phyloP scores from a whole-genome alignment of 1,284 basidiomycete species.

The Naganishia albida region DNA sequence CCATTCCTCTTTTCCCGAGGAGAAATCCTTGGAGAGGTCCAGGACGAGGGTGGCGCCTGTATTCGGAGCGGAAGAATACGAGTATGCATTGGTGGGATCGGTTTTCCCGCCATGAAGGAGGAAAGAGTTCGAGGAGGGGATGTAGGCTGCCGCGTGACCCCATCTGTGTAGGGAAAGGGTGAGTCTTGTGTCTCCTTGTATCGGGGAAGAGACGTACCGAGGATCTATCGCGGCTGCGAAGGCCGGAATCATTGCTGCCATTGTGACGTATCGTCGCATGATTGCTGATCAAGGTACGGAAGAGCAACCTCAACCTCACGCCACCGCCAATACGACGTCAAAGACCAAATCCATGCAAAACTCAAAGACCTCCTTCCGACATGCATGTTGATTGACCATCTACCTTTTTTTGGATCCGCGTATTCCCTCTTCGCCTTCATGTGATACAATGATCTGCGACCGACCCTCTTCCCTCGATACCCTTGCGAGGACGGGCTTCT shows the following conservation, averaged over 20 bases:
- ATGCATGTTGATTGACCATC: conserved; percentile 15
- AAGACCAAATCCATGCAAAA: too few relatives aligned
- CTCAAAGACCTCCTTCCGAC: conserved; percentile 11
- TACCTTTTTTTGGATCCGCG: conserved; percentile 10
- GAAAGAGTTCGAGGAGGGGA: conserved; percentile 60
- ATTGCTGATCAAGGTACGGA: too few relatives aligned
- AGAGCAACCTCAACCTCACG: too few relatives aligned
- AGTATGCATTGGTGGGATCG: conserved; percentile 66
- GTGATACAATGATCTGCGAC: not conserved
- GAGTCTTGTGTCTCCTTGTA: not conserved
- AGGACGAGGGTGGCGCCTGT: conserved; percentile 69
- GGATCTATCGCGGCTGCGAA: not conserved
- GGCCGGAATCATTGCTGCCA: too few relatives aligned
- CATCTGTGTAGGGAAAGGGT: conserved; percentile 60
- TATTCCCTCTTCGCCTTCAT: not conserved
- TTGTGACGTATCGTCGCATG: too few relatives aligned
- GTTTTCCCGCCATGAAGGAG: conserved; percentile 77
- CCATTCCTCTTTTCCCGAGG: conserved; percentile 48
- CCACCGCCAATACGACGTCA: too few relatives aligned
- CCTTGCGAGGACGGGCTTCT: too few relatives aligned
- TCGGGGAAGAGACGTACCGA: not conserved
- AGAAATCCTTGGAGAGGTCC: conserved; percentile 64
- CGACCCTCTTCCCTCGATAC: too few relatives aligned
- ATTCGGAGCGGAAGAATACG: conserved; percentile 72
- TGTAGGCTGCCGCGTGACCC: conserved; percentile 69